These are phyloP conservation scores for Rhizoctonia solani DNA, from an alignment of 1,284 basidiomycete species.

Conservation along the genomic window DNA sequence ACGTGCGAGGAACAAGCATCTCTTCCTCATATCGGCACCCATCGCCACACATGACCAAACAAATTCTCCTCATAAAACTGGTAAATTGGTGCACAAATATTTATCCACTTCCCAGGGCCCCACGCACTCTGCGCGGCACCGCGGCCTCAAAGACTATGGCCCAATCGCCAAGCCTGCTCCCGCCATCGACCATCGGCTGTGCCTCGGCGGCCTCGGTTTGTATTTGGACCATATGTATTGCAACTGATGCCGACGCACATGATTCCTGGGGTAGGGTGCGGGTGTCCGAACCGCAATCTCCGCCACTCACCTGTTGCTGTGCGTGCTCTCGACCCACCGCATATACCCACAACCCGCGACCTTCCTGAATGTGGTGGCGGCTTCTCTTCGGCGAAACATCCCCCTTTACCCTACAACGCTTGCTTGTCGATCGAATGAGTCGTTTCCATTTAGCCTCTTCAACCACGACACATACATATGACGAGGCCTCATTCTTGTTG, in stretches of 20 bases:
- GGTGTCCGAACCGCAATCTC: background rate
- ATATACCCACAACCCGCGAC: background rate
- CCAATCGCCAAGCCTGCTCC: too few relatives aligned
- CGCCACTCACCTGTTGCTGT: background rate
- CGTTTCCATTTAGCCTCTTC: background rate
- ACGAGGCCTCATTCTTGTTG: background rate
- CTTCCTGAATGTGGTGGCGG: background rate
- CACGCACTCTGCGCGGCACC: too few relatives aligned
- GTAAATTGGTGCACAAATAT: background rate
- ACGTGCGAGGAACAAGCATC: slow-evolving; percentile 17
- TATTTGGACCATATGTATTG: too few relatives aligned
- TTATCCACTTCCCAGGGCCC: background rate
- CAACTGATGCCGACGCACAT: too few relatives aligned
- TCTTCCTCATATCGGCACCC: background rate
- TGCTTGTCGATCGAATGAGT: slow-evolving; percentile 5
- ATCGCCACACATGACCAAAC: background rate
- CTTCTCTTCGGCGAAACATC: background rate
- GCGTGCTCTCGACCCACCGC: background rate
- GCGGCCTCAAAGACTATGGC: too few relatives aligned
- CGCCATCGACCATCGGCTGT: too few relatives aligned
- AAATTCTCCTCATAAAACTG: background rate
- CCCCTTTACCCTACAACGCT: background rate
- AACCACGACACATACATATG: background rate
- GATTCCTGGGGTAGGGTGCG: slow-evolving; percentile 1
- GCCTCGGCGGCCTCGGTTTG: too few relatives aligned